phyloP scores from a whole-genome alignment of 345 rosid species.

The Eutrema japonicum region DNA sequence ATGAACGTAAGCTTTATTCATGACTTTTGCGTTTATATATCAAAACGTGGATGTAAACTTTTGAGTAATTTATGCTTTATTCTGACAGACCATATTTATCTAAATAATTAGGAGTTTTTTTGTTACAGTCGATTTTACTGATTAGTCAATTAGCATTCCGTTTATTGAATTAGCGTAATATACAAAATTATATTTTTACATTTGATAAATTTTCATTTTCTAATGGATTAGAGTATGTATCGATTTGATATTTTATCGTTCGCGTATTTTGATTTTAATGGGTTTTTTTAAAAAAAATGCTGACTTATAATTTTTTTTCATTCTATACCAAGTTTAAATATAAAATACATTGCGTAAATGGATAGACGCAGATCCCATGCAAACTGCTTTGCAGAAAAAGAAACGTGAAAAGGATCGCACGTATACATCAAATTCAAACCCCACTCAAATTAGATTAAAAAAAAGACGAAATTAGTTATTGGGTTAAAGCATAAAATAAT shows the following conservation, averaged over 20 bases:
- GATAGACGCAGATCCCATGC: constrained; percentile 39
- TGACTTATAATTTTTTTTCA: not conserved
- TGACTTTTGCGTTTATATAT: constrained; percentile 23
- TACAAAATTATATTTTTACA: not conserved
- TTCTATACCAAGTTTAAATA: not conserved
- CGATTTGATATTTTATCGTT: not conserved
- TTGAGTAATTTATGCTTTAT: not conserved
- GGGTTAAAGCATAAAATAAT: not conserved
- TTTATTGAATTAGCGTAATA: not conserved
- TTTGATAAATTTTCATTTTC: not conserved
- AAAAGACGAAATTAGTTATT: not conserved
- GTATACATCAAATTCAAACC: constrained; percentile 32
- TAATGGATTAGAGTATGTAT: not conserved
- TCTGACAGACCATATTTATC: not conserved
- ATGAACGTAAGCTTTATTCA: constrained; percentile 18
- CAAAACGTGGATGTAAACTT: constrained; percentile 7
- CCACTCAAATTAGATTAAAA: constrained; percentile 1
- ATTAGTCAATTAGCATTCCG: not conserved
- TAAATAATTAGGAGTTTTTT: not conserved
- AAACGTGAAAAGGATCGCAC: constrained; percentile 40
- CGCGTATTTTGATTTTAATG: not conserved
- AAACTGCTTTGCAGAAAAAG: constrained; percentile 38
- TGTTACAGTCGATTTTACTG: not conserved
- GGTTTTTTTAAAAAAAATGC: not conserved
- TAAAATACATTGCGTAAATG: constrained; percentile 2